Conservation (phyloP, 352 stramenopile genomes). For the Phytophthora pisi region DNA sequence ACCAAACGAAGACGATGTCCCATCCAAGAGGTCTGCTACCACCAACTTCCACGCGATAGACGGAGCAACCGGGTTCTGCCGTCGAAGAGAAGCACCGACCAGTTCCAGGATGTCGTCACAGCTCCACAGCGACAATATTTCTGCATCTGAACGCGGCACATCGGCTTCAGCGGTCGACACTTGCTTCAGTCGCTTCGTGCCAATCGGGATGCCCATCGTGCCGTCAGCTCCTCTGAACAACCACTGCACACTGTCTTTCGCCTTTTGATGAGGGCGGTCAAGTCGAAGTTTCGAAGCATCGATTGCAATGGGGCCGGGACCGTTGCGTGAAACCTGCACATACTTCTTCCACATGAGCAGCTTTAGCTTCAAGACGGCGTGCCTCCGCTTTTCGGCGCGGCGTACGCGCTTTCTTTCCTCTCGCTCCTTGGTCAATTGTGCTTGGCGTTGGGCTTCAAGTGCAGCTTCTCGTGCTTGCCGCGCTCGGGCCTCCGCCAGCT, state of each 20-base stretch:
- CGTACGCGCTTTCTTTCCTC: constrained; percentile 36
- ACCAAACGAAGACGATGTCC: constrained; percentile 63
- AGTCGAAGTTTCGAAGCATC: constrained; percentile 43
- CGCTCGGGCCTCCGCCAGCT: constrained; percentile 47
- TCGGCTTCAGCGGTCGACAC: constrained; percentile 9
- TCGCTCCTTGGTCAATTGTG: constrained; percentile 53
- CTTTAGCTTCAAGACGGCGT: constrained; percentile 59
- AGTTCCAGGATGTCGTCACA: constrained; percentile 46
- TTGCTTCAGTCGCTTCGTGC: constrained; percentile 36
- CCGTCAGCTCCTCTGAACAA: constrained; percentile 37
- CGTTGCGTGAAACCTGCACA: constrained; percentile 49
- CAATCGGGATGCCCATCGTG: constrained; percentile 19
- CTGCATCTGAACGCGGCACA: constrained; percentile 17
- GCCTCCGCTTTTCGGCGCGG: constrained; percentile 50
- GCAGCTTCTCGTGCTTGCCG: constrained; percentile 47
- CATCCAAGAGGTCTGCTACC: constrained; percentile 72
- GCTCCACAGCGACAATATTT: constrained; percentile 31
- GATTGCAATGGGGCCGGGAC: constrained; percentile 46
- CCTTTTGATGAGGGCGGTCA: constrained; percentile 40
- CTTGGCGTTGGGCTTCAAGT: constrained; percentile 55
- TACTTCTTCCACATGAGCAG: constrained; percentile 76
- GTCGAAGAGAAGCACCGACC: constrained; percentile 35
- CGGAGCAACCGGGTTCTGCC: constrained; percentile 17
- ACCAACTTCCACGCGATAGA: constrained; percentile 71
- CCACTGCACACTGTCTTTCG: constrained; percentile 55